Base-by-base conservation (phyloP, 768 basidiomycete genomes). In the Tubosaeta brunneosetosa region DNA sequence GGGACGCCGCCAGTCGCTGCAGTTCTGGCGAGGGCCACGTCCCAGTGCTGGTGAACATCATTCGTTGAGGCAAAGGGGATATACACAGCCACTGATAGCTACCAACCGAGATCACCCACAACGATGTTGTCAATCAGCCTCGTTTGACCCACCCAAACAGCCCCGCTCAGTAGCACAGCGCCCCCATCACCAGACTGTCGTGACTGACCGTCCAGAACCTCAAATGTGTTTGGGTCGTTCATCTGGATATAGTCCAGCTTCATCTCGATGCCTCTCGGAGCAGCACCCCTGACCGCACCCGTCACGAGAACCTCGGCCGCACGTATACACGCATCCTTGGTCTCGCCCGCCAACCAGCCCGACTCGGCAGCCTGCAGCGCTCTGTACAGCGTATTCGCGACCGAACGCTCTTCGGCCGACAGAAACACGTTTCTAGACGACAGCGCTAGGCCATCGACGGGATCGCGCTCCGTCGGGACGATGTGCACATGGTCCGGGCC, bases 61-160 rank as follows among this genome's bases (percentile, higher is more conserved):
- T 22, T 22, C 22, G 22, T 22, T 22, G 22, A 1, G 22, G 22
- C 22, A 22, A 22, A 22, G 22, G n/a, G 19, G 42, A 17, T 17
- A 13, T 27, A 14, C 55, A 64, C 59, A 58, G 59, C 62, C 59
- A 64, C 58, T 14, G 11, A 17, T 42, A n/a, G 31, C 32, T 36
- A 65, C 25, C 36, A 44, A 36, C 50, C 41, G 9, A 62, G 55
- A 59, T 81, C 74, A 9, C 84, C 92, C 2, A 97, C 68, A 40
- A 97, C 73, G 47, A 97, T 68, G 66, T 98, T 99, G 70, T 99
- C 95, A 40, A 99, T 97, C 59, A 99, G 67, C 58, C 94, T 78
- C 37, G 94, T 97, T 65, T 77, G 79, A 37, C 91, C 91, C 3
- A 94, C 80, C 80, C 86, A 88, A 56, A 94, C 62, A 27, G 91